Conservation (phyloP, 345 rosid genomes). For the Chamaenerion angustifolium region DNA sequence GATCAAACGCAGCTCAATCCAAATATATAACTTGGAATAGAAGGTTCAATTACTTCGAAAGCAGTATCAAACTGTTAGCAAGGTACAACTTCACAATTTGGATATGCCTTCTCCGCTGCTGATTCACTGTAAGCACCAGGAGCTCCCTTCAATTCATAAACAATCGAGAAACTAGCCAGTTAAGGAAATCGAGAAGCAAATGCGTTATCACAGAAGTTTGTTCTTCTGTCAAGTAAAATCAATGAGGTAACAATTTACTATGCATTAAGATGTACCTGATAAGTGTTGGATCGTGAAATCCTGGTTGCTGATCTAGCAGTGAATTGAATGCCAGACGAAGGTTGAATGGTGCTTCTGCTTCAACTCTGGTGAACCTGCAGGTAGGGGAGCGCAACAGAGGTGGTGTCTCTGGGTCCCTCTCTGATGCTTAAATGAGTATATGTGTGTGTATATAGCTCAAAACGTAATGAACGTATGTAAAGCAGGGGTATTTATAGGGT, state of each 20-base stretch:
- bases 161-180: constrained; percentile 2
- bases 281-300: too few species aligned
- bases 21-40: not conserved
- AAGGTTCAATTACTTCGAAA: constrained; percentile 44
- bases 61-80: constrained; percentile 91
- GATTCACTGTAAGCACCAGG: constrained; percentile 90
- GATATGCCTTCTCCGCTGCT: constrained; percentile 92
- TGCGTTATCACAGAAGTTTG: not conserved
- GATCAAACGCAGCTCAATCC: not conserved
- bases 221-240: not conserved
- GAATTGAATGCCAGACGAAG: too few species aligned
- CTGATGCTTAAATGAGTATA: too few species aligned
- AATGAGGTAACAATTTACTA: not conserved
- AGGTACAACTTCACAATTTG: constrained; percentile 90
- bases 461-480: too few species aligned
- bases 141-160: constrained; percentile 41
- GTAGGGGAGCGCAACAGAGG: too few species aligned
- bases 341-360: too few species aligned
- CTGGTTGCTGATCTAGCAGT: too few species aligned
- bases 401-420: too few species aligned
- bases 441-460: too few species aligned
- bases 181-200: constrained; percentile 1
- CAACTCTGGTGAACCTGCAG: too few species aligned
- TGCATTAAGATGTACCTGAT: constrained; percentile 38
- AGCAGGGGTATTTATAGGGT: too few species aligned